Conservation (phyloP, 257 asterid genomes). For the Prunella vulgaris region DNA sequence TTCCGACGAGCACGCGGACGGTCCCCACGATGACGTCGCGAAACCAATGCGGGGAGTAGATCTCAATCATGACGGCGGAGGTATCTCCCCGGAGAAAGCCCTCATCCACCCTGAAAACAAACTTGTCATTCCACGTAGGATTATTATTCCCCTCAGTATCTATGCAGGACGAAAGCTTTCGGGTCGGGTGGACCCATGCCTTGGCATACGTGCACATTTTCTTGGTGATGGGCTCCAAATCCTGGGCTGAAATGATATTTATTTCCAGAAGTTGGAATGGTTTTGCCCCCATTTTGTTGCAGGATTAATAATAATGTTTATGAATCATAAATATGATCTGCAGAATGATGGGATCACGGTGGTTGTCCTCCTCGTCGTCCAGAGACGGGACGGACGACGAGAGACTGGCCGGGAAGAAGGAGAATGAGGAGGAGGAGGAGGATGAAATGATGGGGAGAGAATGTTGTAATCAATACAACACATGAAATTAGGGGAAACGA, state of each 20-base stretch:
- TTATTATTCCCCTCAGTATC: conserved; percentile 54
- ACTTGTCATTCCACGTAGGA: conserved; percentile 91
- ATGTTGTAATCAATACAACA: conserved; percentile 25
- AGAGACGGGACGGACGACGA: conserved; percentile 47
- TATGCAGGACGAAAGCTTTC: conserved; percentile 55
- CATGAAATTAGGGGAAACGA: conserved; percentile 25
- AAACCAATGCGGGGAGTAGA: conserved; percentile 49
- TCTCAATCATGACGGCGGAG: conserved; percentile 70
- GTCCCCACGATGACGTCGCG: conserved; percentile 54
- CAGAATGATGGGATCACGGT: not conserved
- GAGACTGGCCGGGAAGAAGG: conserved; percentile 22
- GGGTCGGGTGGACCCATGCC: conserved; percentile 66
- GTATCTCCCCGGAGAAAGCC: conserved; percentile 53
- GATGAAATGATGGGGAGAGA: conserved; percentile 1
- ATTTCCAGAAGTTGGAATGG: conserved; percentile 80
- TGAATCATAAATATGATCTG: not conserved
- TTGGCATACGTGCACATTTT: conserved; percentile 70
- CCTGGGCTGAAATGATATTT: conserved; percentile 81
- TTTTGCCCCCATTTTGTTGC: conserved; percentile 40
- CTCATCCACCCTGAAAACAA: conserved; percentile 82
- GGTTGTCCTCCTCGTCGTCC: conserved; percentile 40
- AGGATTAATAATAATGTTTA: not conserved
- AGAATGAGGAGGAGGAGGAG: not conserved
- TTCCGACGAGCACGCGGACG: conserved; percentile 68
- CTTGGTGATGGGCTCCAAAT: conserved; percentile 56